A percentile compares a stretch with the other conserved stretches of the same genome.
phyloP scores from a whole-genome alignment of 208 protist genomes.

The Trypanosoma boissoni region DNA sequence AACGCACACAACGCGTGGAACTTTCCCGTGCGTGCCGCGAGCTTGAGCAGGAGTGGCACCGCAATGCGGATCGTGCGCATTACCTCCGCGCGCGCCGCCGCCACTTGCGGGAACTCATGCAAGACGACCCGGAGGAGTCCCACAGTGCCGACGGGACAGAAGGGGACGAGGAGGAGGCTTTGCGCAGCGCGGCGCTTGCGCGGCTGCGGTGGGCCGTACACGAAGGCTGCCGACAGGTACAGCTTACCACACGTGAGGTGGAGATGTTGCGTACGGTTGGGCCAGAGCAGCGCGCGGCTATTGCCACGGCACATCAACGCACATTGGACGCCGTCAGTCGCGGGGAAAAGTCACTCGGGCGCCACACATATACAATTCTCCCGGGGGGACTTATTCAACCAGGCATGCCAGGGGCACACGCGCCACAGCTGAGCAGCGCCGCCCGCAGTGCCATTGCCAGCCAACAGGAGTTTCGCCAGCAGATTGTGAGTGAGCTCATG shows the following conservation, averaged over 20 bases:
- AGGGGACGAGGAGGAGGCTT: slow-evolving; percentile 80
- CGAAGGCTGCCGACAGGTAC: slow-evolving; percentile 77
- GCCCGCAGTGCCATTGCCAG: slow-evolving; percentile 29
- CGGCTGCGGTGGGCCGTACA: slow-evolving; percentile 75
- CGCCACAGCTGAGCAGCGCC: slow-evolving; percentile 6
- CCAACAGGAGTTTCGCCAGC: slow-evolving; percentile 60
- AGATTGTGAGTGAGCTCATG: slow-evolving; percentile 73
- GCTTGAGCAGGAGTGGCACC: slow-evolving; percentile 38
- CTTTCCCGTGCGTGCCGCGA: slow-evolving; percentile 52
- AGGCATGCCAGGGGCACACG: slow-evolving; percentile 39
- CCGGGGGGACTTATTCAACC: slow-evolving; percentile 68
- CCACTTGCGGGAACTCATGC: slow-evolving; percentile 73
- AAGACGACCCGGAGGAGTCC: slow-evolving; percentile 46
- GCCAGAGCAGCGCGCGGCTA: slow-evolving; percentile 51
- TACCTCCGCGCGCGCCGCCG: slow-evolving; percentile 66
- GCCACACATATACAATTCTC: slow-evolving; percentile 86
- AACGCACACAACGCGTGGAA: slow-evolving; percentile 78
- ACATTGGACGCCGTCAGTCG: slow-evolving; percentile 70
- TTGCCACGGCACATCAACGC: slow-evolving; percentile 62
- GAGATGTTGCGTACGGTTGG: slow-evolving; percentile 67
- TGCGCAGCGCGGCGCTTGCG: slow-evolving; percentile 59
- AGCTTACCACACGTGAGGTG: slow-evolving; percentile 68
- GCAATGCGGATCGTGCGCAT: slow-evolving; percentile 50
- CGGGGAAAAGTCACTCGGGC: slow-evolving; percentile 59
- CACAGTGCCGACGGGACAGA: slow-evolving; percentile 40